These are phyloP conservation scores for Theobroma grandiflorum DNA, from an alignment of 441 rosid genomes.

Conservation along the genomic window DNA sequence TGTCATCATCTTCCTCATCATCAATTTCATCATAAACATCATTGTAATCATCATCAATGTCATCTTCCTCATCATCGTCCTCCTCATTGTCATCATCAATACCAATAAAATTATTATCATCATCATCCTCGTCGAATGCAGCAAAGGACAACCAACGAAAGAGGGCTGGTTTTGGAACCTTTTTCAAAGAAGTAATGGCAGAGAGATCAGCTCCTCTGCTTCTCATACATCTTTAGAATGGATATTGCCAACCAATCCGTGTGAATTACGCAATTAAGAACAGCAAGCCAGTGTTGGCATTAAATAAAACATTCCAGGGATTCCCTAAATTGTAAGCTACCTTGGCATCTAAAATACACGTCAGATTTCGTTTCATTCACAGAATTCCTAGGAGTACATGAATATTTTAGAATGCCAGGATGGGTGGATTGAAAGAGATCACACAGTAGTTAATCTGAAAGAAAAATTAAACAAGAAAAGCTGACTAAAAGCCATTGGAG, in stretches of 20 bases:
- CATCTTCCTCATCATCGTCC: slow-evolving; percentile 18
- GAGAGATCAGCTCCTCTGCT: slow-evolving; percentile 55
- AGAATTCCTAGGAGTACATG: not conserved
- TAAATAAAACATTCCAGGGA: slow-evolving; percentile 17
- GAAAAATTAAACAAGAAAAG: not conserved
- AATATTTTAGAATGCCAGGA: not conserved
- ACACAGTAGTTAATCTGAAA: not conserved
- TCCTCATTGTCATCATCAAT: slow-evolving; percentile 15
- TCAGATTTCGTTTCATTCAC: not conserved
- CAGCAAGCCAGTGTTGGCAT: not conserved
- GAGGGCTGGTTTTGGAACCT: slow-evolving; percentile 44
- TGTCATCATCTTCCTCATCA: slow-evolving; percentile 32
- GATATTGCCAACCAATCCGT: slow-evolving; percentile 23
- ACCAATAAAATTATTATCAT: slow-evolving; percentile 16
- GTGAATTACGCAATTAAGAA: slow-evolving; percentile 1
- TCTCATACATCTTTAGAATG: slow-evolving; percentile 23
- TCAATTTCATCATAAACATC: slow-evolving; percentile 35
- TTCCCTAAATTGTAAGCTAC: not conserved
- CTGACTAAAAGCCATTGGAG: not conserved
- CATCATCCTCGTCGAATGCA: slow-evolving; percentile 19
- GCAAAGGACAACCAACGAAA: slow-evolving; percentile 41
- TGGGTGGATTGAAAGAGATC: not conserved
- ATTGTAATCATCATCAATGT: slow-evolving; percentile 14
- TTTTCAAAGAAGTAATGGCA: slow-evolving; percentile 59
- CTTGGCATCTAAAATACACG: not conserved